Percentiles rank a stretch among this genome's conserved stretches.
These are phyloP conservation scores for Diaporthe australafricana DNA, from an alignment of 2,329 filamentous ascomycete species.

Conservation along the genomic window DNA sequence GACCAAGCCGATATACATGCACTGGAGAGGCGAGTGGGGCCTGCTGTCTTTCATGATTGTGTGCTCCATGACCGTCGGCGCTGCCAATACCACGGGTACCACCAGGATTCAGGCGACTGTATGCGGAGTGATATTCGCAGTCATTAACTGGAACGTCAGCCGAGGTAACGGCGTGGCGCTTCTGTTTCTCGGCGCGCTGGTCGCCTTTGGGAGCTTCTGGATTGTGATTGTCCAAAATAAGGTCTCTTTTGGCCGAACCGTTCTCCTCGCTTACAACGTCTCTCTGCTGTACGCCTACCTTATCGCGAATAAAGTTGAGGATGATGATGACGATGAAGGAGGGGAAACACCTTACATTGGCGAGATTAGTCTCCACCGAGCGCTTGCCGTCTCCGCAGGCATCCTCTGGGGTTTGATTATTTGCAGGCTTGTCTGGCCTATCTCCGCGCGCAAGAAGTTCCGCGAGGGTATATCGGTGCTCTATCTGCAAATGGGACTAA, in stretches of 20 bases:
- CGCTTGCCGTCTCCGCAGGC: constrained; percentile 86
- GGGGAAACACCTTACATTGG: constrained; percentile 85
- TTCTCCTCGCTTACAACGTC: constrained; percentile 95
- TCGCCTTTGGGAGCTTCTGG: constrained; percentile 87
- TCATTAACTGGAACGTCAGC: constrained; percentile 82
- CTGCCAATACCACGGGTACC: constrained; percentile 91
- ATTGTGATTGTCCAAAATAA: constrained; percentile 87
- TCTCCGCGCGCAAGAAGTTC: constrained; percentile 88
- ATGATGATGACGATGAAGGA: constrained; percentile 89
- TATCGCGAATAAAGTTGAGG: constrained; percentile 81
- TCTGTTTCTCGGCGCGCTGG: constrained; percentile 83
- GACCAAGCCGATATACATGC: constrained; percentile 83
- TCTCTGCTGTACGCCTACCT: constrained; percentile 95
- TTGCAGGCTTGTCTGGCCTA: constrained; percentile 92
- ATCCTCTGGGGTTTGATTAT: constrained; percentile 94
- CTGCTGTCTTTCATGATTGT: constrained; percentile 98
- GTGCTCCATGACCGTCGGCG: constrained; percentile 96
- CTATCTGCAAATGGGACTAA: constrained; percentile 93
- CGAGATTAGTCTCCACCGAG: constrained; percentile 88
- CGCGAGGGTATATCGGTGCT: constrained; percentile 90
- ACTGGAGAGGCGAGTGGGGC: constrained; percentile 97
- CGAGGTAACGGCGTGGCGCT: constrained; percentile 80
- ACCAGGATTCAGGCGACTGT: constrained; percentile 89
- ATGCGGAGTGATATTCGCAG: constrained; percentile 80
- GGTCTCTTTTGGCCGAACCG: constrained; percentile 92